Conservation (phyloP, 2,329 filamentous ascomycete species). For the Penicillium griseofulvum region DNA sequence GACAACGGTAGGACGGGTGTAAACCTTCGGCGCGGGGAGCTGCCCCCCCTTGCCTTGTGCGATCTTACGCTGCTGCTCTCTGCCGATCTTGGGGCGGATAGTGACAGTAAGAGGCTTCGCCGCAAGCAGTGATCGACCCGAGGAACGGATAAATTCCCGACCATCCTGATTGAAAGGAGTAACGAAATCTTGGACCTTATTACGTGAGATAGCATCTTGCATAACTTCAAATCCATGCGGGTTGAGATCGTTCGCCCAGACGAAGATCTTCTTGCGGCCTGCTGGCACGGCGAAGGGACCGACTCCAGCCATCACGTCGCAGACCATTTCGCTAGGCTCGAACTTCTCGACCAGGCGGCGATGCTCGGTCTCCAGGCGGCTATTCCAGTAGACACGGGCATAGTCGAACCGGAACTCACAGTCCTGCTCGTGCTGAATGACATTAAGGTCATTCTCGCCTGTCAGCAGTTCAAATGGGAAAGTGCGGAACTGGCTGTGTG, state of each 20-base stretch:
- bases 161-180: constrained; percentile 80
- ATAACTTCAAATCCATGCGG: constrained; percentile 79
- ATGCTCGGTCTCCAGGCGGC: constrained; percentile 84
- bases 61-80: constrained; percentile 23
- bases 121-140: constrained; percentile 56
- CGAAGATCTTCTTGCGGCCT: constrained; percentile 84
- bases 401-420: constrained; percentile 94
- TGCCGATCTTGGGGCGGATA: constrained; percentile 49
- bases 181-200: constrained; percentile 78
- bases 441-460: constrained; percentile 77
- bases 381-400: constrained; percentile 97
- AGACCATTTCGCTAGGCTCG: constrained; percentile 80
- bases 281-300: constrained; percentile 93
- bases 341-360: constrained; percentile 74
- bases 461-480: constrained; percentile 89
- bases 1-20: constrained; percentile 64
- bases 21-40: constrained; percentile 26
- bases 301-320: constrained; percentile 96
- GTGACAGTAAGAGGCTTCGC: constrained; percentile 51
- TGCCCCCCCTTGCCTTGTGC: constrained; percentile 31
- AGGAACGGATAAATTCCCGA: constrained; percentile 70
- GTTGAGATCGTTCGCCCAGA: constrained; percentile 97
- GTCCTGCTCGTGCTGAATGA: constrained; percentile 75
- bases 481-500: constrained; percentile 81
- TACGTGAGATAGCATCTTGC: constrained; percentile 65